Base-by-base conservation (phyloP, 345 rosid genomes). In the Populus tremula region DNA sequence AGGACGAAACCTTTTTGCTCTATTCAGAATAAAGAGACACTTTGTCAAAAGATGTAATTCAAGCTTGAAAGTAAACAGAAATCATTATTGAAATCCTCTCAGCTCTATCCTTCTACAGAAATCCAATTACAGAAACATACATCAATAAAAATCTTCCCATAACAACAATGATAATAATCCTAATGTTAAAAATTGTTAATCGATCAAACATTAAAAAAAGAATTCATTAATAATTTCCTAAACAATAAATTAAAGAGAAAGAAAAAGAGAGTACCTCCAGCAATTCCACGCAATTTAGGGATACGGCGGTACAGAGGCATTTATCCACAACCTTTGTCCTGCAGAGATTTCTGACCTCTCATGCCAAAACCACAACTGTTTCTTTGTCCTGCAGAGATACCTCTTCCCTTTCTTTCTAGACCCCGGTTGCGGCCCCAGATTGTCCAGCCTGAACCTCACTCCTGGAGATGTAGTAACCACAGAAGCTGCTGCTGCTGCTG, bases 261-360 rank as follows among this genome's bases (percentile, higher is more conserved):
- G 21, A 64, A 49, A 13, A 23, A 20, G 13, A 67, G 23, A 73
- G 12, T 50, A 93, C 98, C 99, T 90, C 98, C 97, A 29, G 98
- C 98, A 67, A 94, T 94, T 50, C 98, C 98, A 54, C 93, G 88
- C 81, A 96, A 85, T 77, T 95, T 96, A 0, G 99, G 98, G 67
- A 96, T 77, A 20, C 99, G 94, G 41, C 99, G 89, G 77, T 92
- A 93, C 20, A 96, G 97, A 18, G 98, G 94, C 84, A 92, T 96
- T 83, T 93, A 97, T 0, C 98, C 98, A n/a, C 99, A n/a, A n/a
- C n/a, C n/a, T n/a, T n/a, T n/a, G n/a, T n/a, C n/a, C n/a, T n/a
- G n/a, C n/a, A n/a, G 84, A 17, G 99, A 96, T 72, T 95, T 95
- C 88, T 95, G 98, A n/a, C 99, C 99, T 84, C 96, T 89, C 99